Conservation (phyloP, 495 filamentous ascomycete species). For the Aeminium ludgeri region DNA sequence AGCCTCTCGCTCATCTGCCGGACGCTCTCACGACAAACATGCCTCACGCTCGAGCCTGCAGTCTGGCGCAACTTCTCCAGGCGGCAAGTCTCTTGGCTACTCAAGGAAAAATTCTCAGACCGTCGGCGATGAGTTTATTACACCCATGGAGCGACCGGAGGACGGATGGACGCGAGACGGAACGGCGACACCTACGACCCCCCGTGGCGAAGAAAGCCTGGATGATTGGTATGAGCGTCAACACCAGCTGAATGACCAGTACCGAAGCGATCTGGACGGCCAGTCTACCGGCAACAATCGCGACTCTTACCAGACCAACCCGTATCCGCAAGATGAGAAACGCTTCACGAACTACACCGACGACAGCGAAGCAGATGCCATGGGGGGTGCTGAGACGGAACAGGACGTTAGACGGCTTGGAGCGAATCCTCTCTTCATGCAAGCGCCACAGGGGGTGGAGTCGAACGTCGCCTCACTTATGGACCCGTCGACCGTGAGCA, state of each 20-base stretch:
- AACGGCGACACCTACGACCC: constrained; percentile 14
- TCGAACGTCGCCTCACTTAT: constrained; percentile 70
- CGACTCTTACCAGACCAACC: constrained; percentile 26
- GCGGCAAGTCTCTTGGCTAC: constrained; percentile 11
- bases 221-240: constrained; percentile 38
- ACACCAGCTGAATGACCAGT: constrained; percentile 36
- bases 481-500: constrained; percentile 55
- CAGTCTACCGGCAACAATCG: not conserved
- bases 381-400: constrained; percentile 44
- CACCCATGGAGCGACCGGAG: constrained; percentile 25
- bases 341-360: constrained; percentile 46
- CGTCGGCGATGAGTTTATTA: constrained; percentile 21
- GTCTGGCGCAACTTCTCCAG: constrained; percentile 21
- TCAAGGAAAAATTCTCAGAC: constrained; percentile 8
- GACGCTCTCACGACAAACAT: constrained; percentile 3
- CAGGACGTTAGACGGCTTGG: constrained; percentile 51
- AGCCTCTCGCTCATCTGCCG: constrained; percentile 16
- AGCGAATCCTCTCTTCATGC: constrained; percentile 58
- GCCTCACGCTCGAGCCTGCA: constrained; percentile 7
- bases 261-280: constrained; percentile 18
- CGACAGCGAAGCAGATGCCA: constrained; percentile 33
- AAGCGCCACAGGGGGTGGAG: constrained; percentile 55
- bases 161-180: constrained; percentile 26
- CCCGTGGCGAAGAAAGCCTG: constrained; percentile 22
- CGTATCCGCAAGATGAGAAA: constrained; percentile 33